Evolutionary conservation across 768 basidiomycete species (phyloP).

Genomic region (Trametes villosa): DNA sequence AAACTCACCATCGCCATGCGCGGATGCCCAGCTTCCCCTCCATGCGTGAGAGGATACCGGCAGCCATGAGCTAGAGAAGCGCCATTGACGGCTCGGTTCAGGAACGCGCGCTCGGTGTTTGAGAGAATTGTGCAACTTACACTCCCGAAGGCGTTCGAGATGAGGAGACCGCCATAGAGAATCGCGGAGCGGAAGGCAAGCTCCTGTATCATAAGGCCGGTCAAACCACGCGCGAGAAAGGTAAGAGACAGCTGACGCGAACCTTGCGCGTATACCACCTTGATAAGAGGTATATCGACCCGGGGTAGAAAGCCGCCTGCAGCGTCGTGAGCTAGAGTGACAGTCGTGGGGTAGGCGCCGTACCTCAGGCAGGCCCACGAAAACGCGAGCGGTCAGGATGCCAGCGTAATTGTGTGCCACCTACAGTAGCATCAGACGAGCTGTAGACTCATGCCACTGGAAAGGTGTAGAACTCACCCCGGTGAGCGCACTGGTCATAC

Average conservation of each 20-base stretch:
- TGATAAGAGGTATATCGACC: conserved; percentile 46
- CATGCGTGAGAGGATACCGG: conserved; percentile 74
- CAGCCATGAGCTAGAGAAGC: conserved; percentile 60
- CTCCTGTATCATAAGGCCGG: conserved; percentile 53
- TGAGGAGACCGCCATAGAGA: conserved; percentile 60
- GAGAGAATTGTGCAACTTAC: conserved; percentile 40
- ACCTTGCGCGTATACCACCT: conserved; percentile 45
- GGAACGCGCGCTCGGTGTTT: neutral
- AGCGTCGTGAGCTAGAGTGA: neutral
- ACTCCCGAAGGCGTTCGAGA: conserved; percentile 70
- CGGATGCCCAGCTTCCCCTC: conserved; percentile 67
- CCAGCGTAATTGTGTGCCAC: conserved; percentile 58
- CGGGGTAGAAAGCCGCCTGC: conserved; percentile 68
- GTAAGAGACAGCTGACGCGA: neutral
- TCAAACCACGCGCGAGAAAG: neutral
- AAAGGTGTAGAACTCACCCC: conserved; percentile 46
- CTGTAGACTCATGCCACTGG: neutral
- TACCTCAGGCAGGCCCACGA: conserved; percentile 66
- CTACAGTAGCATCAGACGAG: conserved; percentile 35
- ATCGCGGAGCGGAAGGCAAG: conserved; percentile 67
- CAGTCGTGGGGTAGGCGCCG: neutral
- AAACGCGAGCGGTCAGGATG: conserved; percentile 59
- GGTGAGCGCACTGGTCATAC: conserved; percentile 62
- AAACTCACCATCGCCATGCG: conserved; percentile 68
- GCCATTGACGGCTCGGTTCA: neutral